phyloP scores from a whole-genome alignment of 192 early-diverging fungal species.

The Mycoemilia scoparia region DNA sequence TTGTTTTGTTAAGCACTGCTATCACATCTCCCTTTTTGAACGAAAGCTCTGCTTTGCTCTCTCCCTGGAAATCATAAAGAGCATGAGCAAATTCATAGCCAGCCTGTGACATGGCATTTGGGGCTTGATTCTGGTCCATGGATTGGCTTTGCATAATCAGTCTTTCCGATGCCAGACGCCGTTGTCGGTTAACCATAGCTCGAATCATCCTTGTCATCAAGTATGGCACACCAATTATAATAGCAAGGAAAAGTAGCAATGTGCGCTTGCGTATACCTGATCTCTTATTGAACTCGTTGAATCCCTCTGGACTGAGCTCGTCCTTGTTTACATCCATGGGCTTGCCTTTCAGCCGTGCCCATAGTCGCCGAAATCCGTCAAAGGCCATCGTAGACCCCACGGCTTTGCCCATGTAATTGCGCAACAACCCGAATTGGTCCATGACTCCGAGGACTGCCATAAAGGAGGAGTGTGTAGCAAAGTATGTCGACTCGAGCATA shows the following conservation, averaged over 20 bases:
- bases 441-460: constrained; percentile 97
- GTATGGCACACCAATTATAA: constrained; percentile 81
- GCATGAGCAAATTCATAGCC: constrained; percentile 78
- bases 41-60: constrained; percentile 61
- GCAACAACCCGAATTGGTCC: constrained; percentile 88
- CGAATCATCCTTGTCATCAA: constrained; percentile 78
- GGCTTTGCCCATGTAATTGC: constrained; percentile 66
- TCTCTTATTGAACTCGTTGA: constrained; percentile 57
- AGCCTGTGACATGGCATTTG: constrained; percentile 19
- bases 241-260: constrained; percentile 62
- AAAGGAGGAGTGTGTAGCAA: constrained; percentile 82
- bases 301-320: constrained; percentile 52
- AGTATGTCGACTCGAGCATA: constrained; percentile 96
- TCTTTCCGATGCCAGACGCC: constrained; percentile 16
- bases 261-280: constrained; percentile 45
- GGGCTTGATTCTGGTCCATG: constrained; percentile 13
- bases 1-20: constrained; percentile 68
- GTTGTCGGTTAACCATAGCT: constrained; percentile 38
- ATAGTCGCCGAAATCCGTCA: constrained; percentile 43
- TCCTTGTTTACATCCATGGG: constrained; percentile 46
- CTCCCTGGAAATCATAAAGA: constrained; percentile 62
- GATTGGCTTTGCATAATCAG: constrained; percentile 6
- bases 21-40: constrained; percentile 77
- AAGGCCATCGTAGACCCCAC: constrained; percentile 63
- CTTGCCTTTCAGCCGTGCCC: constrained; percentile 45